These are phyloP conservation scores for Cylindricascospora bacillispora DNA, from an alignment of 1,139 yeast species.

Conservation along the genomic window DNA sequence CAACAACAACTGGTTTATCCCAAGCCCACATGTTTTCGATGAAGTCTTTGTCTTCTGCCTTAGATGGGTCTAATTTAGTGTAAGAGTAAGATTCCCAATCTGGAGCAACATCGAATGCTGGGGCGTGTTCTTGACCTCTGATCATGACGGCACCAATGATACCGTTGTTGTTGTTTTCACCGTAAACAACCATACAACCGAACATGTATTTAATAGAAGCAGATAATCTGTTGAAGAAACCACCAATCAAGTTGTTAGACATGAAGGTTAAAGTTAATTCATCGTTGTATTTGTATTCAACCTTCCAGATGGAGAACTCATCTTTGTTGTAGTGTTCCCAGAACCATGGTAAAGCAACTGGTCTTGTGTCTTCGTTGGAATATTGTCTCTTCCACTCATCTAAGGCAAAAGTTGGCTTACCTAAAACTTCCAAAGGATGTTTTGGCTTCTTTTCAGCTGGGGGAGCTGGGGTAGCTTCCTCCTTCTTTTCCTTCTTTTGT, in stretches of 20 bases:
- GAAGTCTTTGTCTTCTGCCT: constrained; percentile 55
- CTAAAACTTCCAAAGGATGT: constrained; percentile 84
- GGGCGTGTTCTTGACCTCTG: constrained; percentile 83
- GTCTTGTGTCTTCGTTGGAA: constrained; percentile 97
- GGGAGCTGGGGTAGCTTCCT: constrained; percentile 28
- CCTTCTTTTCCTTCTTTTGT: constrained; percentile 26
- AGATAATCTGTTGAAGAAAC: constrained; percentile 91
- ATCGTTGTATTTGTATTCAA: constrained; percentile 94
- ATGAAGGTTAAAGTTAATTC: constrained; percentile 94
- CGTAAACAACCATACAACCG: constrained; percentile 89
- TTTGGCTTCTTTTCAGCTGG: constrained; percentile 50
- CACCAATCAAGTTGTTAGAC: constrained; percentile 98
- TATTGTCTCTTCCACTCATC: constrained; percentile 96
- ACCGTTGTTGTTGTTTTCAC: constrained; percentile 98
- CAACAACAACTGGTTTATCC: constrained; percentile 61
- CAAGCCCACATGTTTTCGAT: constrained; percentile 73
- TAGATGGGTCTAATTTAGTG: constrained; percentile 56
- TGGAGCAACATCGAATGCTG: constrained; percentile 98
- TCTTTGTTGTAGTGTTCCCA: constrained; percentile 88
- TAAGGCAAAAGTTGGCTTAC: constrained; percentile 54
- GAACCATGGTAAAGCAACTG: constrained; percentile 93
- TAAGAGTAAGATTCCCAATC: constrained; percentile 87
- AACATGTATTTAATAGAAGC: constrained; percentile 91
- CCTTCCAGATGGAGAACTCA: constrained; percentile 94
- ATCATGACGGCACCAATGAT: constrained; percentile 88